Percentiles rank a stretch among this genome's conserved stretches.
These are phyloP conservation scores for Catenaria anguillulae DNA, from an alignment of 371 early-diverging fungal genomes.

Conservation along the genomic window DNA sequence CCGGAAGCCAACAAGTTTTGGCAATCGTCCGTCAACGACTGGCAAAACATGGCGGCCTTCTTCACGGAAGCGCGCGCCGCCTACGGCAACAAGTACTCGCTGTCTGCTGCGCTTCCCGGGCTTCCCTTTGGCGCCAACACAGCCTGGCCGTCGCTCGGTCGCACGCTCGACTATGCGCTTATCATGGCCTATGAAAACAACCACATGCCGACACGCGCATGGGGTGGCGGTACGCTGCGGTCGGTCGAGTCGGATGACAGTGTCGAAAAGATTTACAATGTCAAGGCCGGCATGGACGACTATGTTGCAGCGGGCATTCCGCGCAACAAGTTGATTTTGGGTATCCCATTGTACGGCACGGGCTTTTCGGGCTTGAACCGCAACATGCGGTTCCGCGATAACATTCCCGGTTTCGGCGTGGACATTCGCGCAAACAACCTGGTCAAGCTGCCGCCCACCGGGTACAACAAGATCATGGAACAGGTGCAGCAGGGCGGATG, in stretches of 20 bases:
- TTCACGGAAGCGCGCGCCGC: not conserved
- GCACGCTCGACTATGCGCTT: not conserved
- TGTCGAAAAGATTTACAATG: not conserved
- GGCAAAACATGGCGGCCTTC: not conserved
- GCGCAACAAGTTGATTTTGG: not conserved
- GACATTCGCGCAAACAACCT: not conserved
- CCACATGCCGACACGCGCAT: not conserved
- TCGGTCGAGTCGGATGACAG: not conserved
- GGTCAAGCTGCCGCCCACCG: not conserved
- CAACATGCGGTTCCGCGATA: not conserved
- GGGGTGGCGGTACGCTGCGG: not conserved
- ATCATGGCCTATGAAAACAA: conserved; percentile 6
- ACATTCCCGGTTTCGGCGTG: conserved; percentile 1
- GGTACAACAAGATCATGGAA: conserved; percentile 2
- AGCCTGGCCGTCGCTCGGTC: not conserved
- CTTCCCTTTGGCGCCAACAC: not conserved
- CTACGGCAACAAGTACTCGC: not conserved
- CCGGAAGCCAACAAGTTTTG: not conserved
- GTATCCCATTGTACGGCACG: conserved; percentile 1
- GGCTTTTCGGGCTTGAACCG: not conserved
- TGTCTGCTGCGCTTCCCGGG: not conserved
- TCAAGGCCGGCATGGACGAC: not conserved
- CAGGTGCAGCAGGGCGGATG: not conserved
- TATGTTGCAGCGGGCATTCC: not conserved
- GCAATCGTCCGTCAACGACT: not conserved